phyloP scores from a whole-genome alignment of 257 asterid species.

The Primulina eburnea region DNA sequence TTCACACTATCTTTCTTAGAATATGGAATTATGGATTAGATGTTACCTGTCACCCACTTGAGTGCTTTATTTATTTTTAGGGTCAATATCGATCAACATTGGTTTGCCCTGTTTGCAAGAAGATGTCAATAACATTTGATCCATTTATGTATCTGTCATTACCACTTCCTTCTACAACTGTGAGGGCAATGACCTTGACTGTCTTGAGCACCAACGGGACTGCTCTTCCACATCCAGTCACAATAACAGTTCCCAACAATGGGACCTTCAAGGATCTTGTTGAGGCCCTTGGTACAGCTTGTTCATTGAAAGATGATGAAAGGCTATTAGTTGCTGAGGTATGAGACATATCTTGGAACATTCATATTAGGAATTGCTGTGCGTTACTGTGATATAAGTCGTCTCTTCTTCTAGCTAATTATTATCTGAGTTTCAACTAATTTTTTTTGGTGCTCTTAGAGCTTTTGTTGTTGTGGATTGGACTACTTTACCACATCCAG shows the following conservation, averaged over 20 bases:
- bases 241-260: constrained; percentile 49
- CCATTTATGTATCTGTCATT: constrained; percentile 70
- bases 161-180: constrained; percentile 56
- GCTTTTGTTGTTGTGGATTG: constrained; percentile 13
- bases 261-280: constrained; percentile 57
- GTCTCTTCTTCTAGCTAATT: neutral
- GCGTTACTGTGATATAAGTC: constrained; percentile 6
- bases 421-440: constrained; percentile 7
- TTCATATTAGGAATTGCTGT: constrained; percentile 6
- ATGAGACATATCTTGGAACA: constrained; percentile 20
- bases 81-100: constrained; percentile 71
- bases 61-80: constrained; percentile 35
- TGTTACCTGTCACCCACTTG: constrained; percentile 11
- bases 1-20: constrained; percentile 15
- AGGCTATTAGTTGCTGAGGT: constrained; percentile 59
- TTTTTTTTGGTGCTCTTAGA: constrained; percentile 2
- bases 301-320: constrained; percentile 58
- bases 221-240: constrained; percentile 43
- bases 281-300: constrained; percentile 42
- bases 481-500: too few relatives aligned
- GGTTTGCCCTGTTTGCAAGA: constrained; percentile 64
- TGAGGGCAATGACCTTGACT: constrained; percentile 57
- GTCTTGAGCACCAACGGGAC: constrained; percentile 47
- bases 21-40: neutral
- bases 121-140: constrained; percentile 55